Conservation (phyloP, 2,329 filamentous ascomycete species). For the Pyricularia grisea region DNA sequence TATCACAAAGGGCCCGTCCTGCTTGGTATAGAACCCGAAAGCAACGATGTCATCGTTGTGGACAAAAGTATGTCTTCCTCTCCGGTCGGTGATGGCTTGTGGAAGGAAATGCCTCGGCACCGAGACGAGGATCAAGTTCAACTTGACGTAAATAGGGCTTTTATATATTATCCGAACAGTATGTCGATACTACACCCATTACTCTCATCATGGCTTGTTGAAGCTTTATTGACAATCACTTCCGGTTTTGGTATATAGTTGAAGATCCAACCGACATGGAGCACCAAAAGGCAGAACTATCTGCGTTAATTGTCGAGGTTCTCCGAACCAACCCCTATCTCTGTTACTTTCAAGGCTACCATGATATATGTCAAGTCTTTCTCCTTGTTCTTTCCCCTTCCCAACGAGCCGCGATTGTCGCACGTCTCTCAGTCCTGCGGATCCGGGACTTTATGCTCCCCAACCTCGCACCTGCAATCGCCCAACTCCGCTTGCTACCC, state of each 20-base stretch:
- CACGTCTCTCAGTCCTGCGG: conserved; percentile 77
- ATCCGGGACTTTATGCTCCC: conserved; percentile 98
- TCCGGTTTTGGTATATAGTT: conserved; percentile 34
- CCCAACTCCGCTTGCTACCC: conserved; percentile 81
- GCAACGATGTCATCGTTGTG: conserved; percentile 11
- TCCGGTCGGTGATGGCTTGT: conserved; percentile 22
- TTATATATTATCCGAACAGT: conserved; percentile 91
- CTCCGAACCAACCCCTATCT: conserved; percentile 75
- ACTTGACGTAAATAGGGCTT: conserved; percentile 90
- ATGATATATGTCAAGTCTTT: conserved; percentile 95
- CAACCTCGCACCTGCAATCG: conserved; percentile 67
- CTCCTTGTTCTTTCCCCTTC: conserved; percentile 68
- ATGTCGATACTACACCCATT: conserved; percentile 18
- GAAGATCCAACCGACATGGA: conserved; percentile 60
- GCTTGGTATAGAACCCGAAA: conserved; percentile 31
- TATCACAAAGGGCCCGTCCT: conserved; percentile 48
- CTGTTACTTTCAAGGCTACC: conserved; percentile 96
- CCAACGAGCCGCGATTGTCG: conserved; percentile 52
- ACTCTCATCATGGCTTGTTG: background rate
- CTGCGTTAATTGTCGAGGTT: conserved; percentile 68
- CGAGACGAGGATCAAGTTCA: conserved; percentile 83
- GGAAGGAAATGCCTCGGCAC: conserved; percentile 64
- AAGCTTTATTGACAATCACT: conserved; percentile 4
- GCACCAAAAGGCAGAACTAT: conserved; percentile 66
- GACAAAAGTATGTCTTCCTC: conserved; percentile 9